phyloP scores from a whole-genome alignment of 495 filamentous ascomycete genomes.

The Talaromyces adpressus region DNA sequence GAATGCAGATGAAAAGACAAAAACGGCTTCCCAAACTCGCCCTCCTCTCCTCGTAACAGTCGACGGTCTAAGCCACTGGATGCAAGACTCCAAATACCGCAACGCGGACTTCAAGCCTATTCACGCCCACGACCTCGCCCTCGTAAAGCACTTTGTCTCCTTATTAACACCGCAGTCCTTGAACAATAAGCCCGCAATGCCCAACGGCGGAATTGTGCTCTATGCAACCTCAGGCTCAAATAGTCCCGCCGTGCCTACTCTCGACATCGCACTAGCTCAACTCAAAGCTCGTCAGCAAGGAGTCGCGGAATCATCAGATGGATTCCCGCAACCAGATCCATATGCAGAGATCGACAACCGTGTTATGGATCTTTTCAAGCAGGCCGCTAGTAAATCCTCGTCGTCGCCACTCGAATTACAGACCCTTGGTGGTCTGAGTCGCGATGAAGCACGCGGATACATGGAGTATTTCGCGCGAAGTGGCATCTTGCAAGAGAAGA shows the following conservation, averaged over 20 bases:
- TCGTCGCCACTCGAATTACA: slow-evolving; percentile 47
- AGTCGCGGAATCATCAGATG: slow-evolving; percentile 21
- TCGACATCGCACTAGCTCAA: slow-evolving; percentile 59
- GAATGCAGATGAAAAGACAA: slow-evolving; percentile 11
- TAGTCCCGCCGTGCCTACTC: slow-evolving; percentile 47
- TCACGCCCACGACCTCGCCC: slow-evolving; percentile 78
- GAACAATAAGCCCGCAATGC: slow-evolving; percentile 34
- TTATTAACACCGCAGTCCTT: slow-evolving; percentile 40
- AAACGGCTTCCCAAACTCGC: slow-evolving; percentile 38
- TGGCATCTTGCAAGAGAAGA: slow-evolving; percentile 61
- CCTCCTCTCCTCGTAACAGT: slow-evolving; percentile 74
- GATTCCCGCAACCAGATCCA: slow-evolving; percentile 51
- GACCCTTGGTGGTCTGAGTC: slow-evolving; percentile 57
- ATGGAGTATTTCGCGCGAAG: slow-evolving; percentile 93
- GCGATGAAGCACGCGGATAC: slow-evolving; percentile 65
- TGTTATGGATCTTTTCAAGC: slow-evolving; percentile 43
- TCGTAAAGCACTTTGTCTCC: slow-evolving; percentile 69
- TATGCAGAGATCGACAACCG: slow-evolving; percentile 63
- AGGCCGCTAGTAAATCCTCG: slow-evolving; percentile 11
- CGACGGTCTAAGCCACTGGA: slow-evolving; percentile 75
- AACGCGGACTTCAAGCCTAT: slow-evolving; percentile 59
- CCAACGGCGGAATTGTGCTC: slow-evolving; percentile 73
- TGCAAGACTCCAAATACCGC: slow-evolving; percentile 69
- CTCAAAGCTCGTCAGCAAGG: slow-evolving; percentile 33
- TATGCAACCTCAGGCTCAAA: slow-evolving; percentile 67